Conservation (phyloP, 768 basidiomycete genomes). For the Collybiopsis luxurians region DNA sequence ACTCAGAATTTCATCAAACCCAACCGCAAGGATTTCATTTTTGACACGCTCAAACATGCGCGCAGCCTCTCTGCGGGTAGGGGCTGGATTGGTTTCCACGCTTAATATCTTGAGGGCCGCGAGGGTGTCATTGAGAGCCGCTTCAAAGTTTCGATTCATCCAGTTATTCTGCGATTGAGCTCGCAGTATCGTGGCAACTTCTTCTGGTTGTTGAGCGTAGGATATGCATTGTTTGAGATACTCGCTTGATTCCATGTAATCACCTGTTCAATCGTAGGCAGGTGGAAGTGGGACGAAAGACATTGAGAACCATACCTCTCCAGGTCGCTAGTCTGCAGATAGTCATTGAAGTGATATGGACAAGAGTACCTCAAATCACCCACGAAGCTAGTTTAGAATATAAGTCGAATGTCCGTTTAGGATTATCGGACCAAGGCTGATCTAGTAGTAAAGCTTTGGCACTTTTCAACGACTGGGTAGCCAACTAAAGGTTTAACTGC, state of each 20-base stretch:
- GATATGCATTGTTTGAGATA: conserved; percentile 54
- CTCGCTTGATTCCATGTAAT: conserved; percentile 49
- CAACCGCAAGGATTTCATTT: conserved; percentile 66
- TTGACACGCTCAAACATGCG: conserved; percentile 69
- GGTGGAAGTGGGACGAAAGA: neutral
- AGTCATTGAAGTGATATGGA: neutral
- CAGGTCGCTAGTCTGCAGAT: conserved; percentile 53
- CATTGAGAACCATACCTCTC: conserved; percentile 42
- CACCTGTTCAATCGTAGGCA: conserved; percentile 34
- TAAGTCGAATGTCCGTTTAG: conserved; percentile 47
- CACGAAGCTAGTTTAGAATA: conserved; percentile 61
- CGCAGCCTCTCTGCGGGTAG: conserved; percentile 54
- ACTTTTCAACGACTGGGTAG: conserved; percentile 58
- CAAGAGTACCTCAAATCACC: conserved; percentile 22
- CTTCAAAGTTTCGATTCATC: conserved; percentile 52
- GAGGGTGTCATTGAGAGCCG: conserved; percentile 58
- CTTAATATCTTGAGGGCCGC: conserved; percentile 59
- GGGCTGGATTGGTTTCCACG: conserved; percentile 54
- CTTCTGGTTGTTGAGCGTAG: conserved; percentile 48
- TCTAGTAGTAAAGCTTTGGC: conserved; percentile 53
- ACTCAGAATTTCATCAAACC: conserved; percentile 63
- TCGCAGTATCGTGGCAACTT: conserved; percentile 53
- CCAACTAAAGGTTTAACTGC: conserved; percentile 38
- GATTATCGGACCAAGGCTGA: conserved; percentile 49
- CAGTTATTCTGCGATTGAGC: conserved; percentile 64